These are phyloP conservation scores for Vitis rotundifolia DNA, from an alignment of 164 flowering plant genomes.

Conservation along the genomic window DNA sequence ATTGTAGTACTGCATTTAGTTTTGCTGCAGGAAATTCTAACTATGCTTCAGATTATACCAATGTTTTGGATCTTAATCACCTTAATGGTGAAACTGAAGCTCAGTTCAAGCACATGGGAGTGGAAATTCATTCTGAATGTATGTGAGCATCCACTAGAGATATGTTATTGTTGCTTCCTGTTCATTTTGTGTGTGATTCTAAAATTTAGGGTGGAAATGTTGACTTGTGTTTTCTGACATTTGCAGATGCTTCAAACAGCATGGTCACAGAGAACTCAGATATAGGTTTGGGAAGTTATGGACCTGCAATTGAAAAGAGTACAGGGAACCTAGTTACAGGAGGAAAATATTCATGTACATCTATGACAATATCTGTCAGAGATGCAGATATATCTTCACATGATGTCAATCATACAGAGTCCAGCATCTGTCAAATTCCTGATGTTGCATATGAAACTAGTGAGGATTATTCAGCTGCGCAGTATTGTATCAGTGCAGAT, in stretches of 20 bases:
- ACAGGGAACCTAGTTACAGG: slow-evolving; percentile 15
- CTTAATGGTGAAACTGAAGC: slow-evolving; percentile 13
- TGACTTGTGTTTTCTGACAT: slow-evolving; percentile 13
- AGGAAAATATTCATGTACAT: slow-evolving; percentile 20
- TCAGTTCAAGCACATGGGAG: slow-evolving; percentile 16
- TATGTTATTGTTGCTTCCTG: background rate
- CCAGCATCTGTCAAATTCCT: slow-evolving; percentile 21
- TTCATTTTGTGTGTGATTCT: background rate
- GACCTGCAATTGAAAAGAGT: slow-evolving; percentile 15
- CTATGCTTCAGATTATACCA: slow-evolving; percentile 15
- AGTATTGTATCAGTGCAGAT: slow-evolving; percentile 8
- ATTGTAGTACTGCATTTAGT: slow-evolving; percentile 22
- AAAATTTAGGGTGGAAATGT: slow-evolving; percentile 1
- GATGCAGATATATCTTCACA: slow-evolving; percentile 22
- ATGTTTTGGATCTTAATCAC: slow-evolving; percentile 8
- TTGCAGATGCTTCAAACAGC: slow-evolving; percentile 33
- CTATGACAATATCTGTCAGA: slow-evolving; percentile 11
- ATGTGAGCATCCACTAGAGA: slow-evolving; percentile 11
- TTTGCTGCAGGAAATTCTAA: slow-evolving; percentile 25
- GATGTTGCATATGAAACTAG: slow-evolving; percentile 17
- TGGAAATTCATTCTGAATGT: slow-evolving; percentile 22
- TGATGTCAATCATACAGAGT: slow-evolving; percentile 16
- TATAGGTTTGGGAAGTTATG: slow-evolving; percentile 7
- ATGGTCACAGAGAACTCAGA: slow-evolving; percentile 11
- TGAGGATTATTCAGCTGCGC: slow-evolving; percentile 17